Evolutionary conservation across 129 eudicot genomes (phyloP).

Genomic region (Centella asiatica): DNA sequence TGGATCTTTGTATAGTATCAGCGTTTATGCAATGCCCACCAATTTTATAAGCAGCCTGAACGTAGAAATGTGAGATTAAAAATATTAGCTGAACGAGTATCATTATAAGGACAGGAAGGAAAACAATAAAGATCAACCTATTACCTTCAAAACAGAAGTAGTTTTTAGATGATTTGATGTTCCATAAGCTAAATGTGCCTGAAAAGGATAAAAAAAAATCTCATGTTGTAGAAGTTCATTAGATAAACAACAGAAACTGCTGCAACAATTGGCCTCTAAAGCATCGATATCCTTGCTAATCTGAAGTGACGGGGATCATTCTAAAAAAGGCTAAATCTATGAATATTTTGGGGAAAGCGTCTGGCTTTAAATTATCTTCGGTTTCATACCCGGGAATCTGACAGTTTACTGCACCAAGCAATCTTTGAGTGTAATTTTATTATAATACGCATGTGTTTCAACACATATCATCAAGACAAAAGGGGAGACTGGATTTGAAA

Average conservation of each 20-base stretch:
- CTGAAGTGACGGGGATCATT: background rate
- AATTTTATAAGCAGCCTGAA: constrained; percentile 76
- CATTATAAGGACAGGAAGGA: constrained; percentile 1
- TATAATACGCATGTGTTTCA: background rate
- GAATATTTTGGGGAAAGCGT: background rate
- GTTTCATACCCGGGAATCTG: background rate
- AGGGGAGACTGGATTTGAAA: background rate
- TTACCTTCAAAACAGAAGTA: constrained; percentile 55
- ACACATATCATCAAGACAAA: background rate
- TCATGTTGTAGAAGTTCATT: constrained; percentile 6
- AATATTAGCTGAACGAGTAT: constrained; percentile 3
- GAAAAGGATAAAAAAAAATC: constrained; percentile 21
- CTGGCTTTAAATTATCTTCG: background rate
- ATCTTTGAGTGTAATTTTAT: background rate
- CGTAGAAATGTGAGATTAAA: constrained; percentile 3
- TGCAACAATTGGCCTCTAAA: background rate
- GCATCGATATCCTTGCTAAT: background rate
- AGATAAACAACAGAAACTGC: background rate
- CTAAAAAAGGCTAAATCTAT: background rate
- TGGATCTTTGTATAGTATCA: constrained; percentile 61
- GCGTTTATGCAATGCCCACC: constrained; percentile 72
- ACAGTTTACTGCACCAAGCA: background rate
- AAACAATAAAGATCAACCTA: constrained; percentile 2
- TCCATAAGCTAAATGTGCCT: constrained; percentile 85
- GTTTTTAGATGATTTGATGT: constrained; percentile 47